Conservation (phyloP, 2,329 filamentous ascomycete species). For the Aspergillus texensis region DNA sequence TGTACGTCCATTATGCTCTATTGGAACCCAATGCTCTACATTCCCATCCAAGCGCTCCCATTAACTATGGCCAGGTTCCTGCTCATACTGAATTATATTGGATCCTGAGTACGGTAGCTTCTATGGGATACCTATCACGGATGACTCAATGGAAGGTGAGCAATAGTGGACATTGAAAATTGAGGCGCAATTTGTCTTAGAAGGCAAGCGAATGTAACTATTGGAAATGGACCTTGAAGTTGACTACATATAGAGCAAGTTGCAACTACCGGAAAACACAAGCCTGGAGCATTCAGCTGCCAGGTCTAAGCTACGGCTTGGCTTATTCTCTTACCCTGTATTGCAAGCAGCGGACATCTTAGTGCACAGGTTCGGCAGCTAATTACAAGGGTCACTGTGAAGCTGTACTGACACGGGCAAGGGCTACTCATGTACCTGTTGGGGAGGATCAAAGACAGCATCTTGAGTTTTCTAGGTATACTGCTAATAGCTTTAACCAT, state of each 20-base stretch:
- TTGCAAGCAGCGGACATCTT: slow-evolving; percentile 94
- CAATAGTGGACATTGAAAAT: background rate
- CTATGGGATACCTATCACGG: slow-evolving; percentile 89
- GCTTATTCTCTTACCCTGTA: slow-evolving; percentile 93
- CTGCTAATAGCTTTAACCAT: slow-evolving; percentile 85
- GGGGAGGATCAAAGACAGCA: slow-evolving; percentile 96
- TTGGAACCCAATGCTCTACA: background rate
- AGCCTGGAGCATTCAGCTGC: slow-evolving; percentile 59
- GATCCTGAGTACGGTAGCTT: slow-evolving; percentile 90
- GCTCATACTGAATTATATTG: slow-evolving; percentile 93
- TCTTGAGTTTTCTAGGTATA: slow-evolving; percentile 86
- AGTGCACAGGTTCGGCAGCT: slow-evolving; percentile 66
- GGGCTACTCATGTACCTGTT: slow-evolving; percentile 91
- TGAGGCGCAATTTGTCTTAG: background rate
- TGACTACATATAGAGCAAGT: slow-evolving; percentile 64
- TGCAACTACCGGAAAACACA: slow-evolving; percentile 63
- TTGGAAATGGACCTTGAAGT: background rate
- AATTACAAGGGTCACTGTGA: background rate
- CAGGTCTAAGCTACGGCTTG: slow-evolving; percentile 73
- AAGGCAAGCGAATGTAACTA: background rate
- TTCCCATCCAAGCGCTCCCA: background rate
- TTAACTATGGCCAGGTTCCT: slow-evolving; percentile 57
- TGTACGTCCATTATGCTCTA: slow-evolving; percentile 49
- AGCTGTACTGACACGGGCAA: slow-evolving; percentile 37
- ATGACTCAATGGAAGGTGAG: slow-evolving; percentile 99